These are phyloP conservation scores for Capsella rubella DNA, from an alignment of 441 rosid species.

Conservation along the genomic window DNA sequence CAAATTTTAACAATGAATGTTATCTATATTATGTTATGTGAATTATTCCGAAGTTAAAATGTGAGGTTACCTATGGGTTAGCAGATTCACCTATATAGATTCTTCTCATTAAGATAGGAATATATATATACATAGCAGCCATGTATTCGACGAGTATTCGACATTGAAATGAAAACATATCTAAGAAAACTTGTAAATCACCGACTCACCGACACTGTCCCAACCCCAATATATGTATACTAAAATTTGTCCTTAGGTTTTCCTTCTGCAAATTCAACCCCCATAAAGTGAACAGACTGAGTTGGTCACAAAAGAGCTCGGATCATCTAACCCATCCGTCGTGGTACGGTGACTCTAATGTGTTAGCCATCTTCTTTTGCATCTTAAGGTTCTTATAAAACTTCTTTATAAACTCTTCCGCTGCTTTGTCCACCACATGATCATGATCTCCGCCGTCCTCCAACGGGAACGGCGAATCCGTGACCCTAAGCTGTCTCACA, in stretches of 20 bases:
- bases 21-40: not conserved
- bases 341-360: constrained; percentile 42
- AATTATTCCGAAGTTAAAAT: not conserved
- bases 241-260: not conserved
- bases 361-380: constrained; percentile 49
- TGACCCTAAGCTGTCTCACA: constrained; percentile 80
- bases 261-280: not conserved
- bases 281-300: not conserved
- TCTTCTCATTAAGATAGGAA: constrained; percentile 8
- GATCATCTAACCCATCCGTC: constrained; percentile 41
- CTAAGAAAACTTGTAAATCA: constrained; percentile 18
- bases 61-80: not conserved
- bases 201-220: not conserved
- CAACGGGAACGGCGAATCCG: constrained; percentile 88
- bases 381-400: constrained; percentile 67
- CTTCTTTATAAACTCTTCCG: constrained; percentile 78
- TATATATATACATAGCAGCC: constrained; percentile 21
- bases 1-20: not conserved
- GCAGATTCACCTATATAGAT: not conserved
- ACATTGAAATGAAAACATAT: constrained; percentile 9
- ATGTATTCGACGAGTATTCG: constrained; percentile 14
- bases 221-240: constrained; percentile 25
- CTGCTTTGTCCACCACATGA: constrained; percentile 71
- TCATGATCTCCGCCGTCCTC: constrained; percentile 67
- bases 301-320: constrained; percentile 18